Conservation (phyloP, 176 grass and related monocot genomes). For the Oryza nivara region DNA sequence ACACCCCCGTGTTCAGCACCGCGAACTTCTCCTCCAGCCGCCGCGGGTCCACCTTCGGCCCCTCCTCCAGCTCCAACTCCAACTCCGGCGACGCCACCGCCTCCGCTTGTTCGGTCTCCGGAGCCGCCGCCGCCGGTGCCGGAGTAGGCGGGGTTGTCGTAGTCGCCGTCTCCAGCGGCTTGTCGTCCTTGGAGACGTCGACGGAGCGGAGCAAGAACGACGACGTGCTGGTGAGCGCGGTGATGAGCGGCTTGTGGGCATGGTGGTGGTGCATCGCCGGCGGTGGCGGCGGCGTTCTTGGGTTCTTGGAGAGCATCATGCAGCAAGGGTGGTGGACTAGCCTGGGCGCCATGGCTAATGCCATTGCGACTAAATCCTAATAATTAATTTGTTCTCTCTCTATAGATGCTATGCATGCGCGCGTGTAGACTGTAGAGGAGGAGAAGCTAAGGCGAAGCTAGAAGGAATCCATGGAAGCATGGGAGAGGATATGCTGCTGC, state of each 20-base stretch:
- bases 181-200: constrained; percentile 85
- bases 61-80: neutral
- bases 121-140: neutral
- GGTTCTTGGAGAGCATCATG: constrained; percentile 41
- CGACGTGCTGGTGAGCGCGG: neutral
- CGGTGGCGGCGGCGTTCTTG: neutral
- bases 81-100: neutral
- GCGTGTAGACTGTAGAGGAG: constrained; percentile 16
- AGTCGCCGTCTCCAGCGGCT: constrained; percentile 46
- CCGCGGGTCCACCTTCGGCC: constrained; percentile 57
- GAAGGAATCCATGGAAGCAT: constrained; percentile 50
- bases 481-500: constrained; percentile 42
- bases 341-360: constrained; percentile 54
- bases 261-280: constrained; percentile 28
- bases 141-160: neutral
- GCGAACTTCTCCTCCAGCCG: constrained; percentile 85
- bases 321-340: constrained; percentile 31
- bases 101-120: constrained; percentile 23
- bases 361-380: constrained; percentile 25
- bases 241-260: neutral
- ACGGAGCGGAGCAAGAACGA: constrained; percentile 53
- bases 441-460: neutral
- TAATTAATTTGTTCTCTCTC: neutral
- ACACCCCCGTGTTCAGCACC: constrained; percentile 85
- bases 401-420: neutral